Percentiles rank a stretch among this genome's conserved stretches.
Conservation (phyloP, 306 rosid species). For the Casuarina glauca region DNA sequence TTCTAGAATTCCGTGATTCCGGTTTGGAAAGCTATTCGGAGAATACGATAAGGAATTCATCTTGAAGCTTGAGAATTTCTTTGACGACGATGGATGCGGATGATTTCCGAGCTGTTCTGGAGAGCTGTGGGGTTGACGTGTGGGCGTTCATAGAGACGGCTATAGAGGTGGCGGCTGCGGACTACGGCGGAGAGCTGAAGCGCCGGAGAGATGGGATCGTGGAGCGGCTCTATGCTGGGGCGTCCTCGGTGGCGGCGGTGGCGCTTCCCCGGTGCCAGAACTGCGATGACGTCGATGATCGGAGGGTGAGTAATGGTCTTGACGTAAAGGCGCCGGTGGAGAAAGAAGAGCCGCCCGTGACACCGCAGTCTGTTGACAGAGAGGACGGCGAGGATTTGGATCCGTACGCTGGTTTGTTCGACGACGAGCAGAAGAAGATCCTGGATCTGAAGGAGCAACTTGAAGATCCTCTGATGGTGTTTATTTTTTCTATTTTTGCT, state of each 20-base stretch:
- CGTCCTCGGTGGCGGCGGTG: slow-evolving; percentile 34
- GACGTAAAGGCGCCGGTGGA: slow-evolving; percentile 23
- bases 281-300: slow-evolving; percentile 36
- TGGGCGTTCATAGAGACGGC: slow-evolving; percentile 88
- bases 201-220: slow-evolving; percentile 77
- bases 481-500: not conserved
- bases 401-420: slow-evolving; percentile 74
- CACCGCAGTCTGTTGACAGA: slow-evolving; percentile 59
- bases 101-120: slow-evolving; percentile 75
- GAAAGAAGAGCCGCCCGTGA: slow-evolving; percentile 49
- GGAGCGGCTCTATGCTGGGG: slow-evolving; percentile 56
- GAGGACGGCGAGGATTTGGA: slow-evolving; percentile 55
- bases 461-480: slow-evolving; percentile 77
- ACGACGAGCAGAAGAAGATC: slow-evolving; percentile 82
- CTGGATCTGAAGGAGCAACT: slow-evolving; percentile 81
- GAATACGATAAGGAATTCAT: not conserved
- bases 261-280: slow-evolving; percentile 40
- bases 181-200: slow-evolving; percentile 60
- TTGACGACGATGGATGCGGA: slow-evolving; percentile 66
- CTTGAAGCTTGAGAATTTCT: not conserved
- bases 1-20: not conserved
- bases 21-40: not conserved
- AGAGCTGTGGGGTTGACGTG: slow-evolving; percentile 76
- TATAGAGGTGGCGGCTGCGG: slow-evolving; percentile 70
- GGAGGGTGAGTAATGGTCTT: slow-evolving; percentile 24